Percentiles rank a stretch among this genome's conserved stretches.
These are phyloP conservation scores for Phialophora chinensis DNA, from an alignment of 2,329 filamentous ascomycete species.

Conservation along the genomic window DNA sequence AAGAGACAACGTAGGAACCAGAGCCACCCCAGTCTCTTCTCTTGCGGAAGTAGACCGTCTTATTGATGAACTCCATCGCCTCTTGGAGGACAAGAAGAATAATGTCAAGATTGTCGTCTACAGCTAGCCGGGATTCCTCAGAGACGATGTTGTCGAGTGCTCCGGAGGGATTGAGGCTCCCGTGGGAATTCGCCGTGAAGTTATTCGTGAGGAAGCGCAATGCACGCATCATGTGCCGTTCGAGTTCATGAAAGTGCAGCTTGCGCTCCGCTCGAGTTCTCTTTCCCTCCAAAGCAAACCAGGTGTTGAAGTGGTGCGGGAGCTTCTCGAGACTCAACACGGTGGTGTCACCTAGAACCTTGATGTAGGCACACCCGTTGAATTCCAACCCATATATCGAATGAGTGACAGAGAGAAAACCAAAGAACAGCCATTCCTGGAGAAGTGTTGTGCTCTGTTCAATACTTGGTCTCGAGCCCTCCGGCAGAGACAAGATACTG, in stretches of 20 bases:
- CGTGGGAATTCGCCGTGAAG: constrained; percentile 7
- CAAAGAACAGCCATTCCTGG: constrained; percentile 27
- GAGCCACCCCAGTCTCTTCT: background rate
- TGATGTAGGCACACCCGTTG: background rate
- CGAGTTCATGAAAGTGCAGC: constrained; percentile 12
- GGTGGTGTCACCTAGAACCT: too few species aligned
- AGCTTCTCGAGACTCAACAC: constrained; percentile 8
- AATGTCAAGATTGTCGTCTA: constrained; percentile 13
- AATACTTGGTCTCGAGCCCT: constrained; percentile 5
- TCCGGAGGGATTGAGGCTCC: constrained; percentile 1
- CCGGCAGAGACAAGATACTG: constrained; percentile 7
- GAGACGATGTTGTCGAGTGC: background rate
- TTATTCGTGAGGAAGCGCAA: constrained; percentile 21
- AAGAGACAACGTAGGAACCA: background rate
- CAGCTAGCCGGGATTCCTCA: background rate
- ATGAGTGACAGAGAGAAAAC: constrained; percentile 7
- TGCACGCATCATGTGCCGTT: constrained; percentile 17
- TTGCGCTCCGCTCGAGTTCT: constrained; percentile 5
- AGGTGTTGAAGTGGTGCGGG: background rate
- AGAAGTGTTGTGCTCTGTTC: constrained; percentile 19
- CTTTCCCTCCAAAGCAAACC: background rate
- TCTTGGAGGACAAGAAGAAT: constrained; percentile 6
- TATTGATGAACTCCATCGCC: background rate
- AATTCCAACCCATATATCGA: constrained; percentile 18
- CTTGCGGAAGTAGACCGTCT: background rate